These are phyloP conservation scores for Microdochium trichocladiopsis DNA, from an alignment of 2,329 filamentous ascomycete genomes.

Conservation along the genomic window DNA sequence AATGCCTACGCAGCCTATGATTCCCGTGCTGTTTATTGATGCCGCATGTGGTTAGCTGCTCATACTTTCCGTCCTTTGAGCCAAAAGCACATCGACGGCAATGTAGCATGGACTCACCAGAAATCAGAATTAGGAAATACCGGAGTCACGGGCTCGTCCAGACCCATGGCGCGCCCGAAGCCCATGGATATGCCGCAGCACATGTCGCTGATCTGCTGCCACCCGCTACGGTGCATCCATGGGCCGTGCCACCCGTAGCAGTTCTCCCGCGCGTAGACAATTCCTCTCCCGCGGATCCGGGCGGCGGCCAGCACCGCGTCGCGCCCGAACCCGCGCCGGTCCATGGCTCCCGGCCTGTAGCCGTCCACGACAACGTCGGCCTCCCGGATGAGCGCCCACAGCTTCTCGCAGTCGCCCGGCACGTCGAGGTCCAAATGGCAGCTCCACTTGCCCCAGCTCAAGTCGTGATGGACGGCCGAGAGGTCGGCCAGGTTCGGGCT, in stretches of 20 bases:
- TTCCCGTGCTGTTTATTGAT: constrained; percentile 10
- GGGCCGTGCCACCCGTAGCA: constrained; percentile 27
- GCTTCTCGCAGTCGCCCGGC: constrained; percentile 12
- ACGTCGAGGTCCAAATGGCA: constrained; percentile 22
- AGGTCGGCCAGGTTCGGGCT: constrained; percentile 22
- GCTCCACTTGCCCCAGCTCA: constrained; percentile 25
- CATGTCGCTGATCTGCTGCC: constrained; percentile 22
- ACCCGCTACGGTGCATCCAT: constrained; percentile 21
- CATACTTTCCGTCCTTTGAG: too few relatives aligned
- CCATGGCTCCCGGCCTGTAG: constrained; percentile 22
- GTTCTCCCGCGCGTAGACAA: constrained; percentile 26
- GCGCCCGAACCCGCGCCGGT: constrained; percentile 21
- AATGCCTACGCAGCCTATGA: constrained; percentile 18
- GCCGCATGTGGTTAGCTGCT: too few relatives aligned
- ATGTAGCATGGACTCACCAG: constrained; percentile 3
- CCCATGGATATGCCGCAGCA: constrained; percentile 19
- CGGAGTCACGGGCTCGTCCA: constrained; percentile 19
- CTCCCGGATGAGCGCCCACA: constrained; percentile 15
- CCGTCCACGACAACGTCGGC: constrained; percentile 27
- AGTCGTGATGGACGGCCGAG: constrained; percentile 20
- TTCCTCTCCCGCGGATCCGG: constrained; percentile 14
- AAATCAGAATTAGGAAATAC: constrained; percentile 22
- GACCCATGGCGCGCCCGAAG: constrained; percentile 19
- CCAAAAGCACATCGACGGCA: too few relatives aligned
- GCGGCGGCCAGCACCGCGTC: constrained; percentile 15